Evolutionary conservation across 228 moss, liverwort and hornwort species (phyloP).

Genomic region (Sphagnum magellanicum): DNA sequence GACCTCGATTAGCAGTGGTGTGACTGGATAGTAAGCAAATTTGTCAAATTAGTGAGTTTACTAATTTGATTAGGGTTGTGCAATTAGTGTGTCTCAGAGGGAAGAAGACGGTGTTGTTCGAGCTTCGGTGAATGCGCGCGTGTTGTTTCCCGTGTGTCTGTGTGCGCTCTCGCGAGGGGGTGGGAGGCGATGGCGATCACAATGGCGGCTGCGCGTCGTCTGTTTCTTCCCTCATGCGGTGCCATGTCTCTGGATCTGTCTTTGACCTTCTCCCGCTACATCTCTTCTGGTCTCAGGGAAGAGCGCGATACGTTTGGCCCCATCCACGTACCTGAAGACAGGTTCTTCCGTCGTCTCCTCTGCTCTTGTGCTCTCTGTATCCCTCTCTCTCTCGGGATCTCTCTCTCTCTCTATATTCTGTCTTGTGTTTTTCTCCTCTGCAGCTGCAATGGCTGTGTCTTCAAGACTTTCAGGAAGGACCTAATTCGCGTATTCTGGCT

Average conservation of each 20-base stretch:
- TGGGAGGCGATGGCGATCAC: conserved; percentile 3
- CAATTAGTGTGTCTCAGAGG: too few relatives aligned
- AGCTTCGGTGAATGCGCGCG: too few relatives aligned
- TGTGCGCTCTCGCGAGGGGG: too few relatives aligned
- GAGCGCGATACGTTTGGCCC: conserved; percentile 53
- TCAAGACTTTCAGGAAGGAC: background rate
- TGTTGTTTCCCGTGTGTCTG: too few relatives aligned
- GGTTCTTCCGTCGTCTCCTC: conserved; percentile 11
- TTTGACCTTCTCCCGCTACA: conserved; percentile 23
- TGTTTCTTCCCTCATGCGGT: conserved; percentile 11
- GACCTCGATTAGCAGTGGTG: too few relatives aligned
- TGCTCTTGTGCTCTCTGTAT: background rate
- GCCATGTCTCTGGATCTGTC: conserved; percentile 13
- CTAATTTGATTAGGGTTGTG: too few relatives aligned
- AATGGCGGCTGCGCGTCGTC: conserved; percentile 36
- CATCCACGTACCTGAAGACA: conserved; percentile 32
- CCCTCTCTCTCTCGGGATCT: background rate
- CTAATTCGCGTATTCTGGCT: background rate
- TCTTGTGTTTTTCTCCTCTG: background rate
- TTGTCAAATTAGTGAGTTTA: too few relatives aligned
- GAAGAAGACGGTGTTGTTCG: too few relatives aligned
- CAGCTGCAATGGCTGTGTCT: background rate
- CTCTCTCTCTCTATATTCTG: too few relatives aligned
- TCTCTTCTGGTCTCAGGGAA: conserved; percentile 32
- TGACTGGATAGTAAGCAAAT: too few relatives aligned